Evolutionary conservation across 208 protist genomes (phyloP), one percentile per base, ranked within the genome.

Genomic region (Leishmania amazonensis): DNA sequence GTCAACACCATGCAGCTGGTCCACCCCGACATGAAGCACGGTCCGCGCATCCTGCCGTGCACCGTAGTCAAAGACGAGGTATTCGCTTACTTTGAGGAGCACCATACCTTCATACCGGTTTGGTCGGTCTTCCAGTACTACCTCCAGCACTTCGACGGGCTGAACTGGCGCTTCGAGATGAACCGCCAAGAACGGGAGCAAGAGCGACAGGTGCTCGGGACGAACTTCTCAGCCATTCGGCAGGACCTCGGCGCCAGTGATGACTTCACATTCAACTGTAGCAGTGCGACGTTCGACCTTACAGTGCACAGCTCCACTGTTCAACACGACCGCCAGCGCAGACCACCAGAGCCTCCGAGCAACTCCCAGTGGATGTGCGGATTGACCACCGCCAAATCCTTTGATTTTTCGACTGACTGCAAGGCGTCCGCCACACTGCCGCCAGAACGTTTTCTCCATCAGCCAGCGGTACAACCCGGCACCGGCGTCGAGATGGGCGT

Each of bases 81-180:
- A 40, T 91, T 87, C 77, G 85, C 84, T 45, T 92, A 88, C 77
- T 81, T 87, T 47, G 58, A 78, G 5, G 64, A 81, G n/a, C 77
- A 78, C 49, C 49, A 81, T 57, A 65, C 80, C 8, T 92, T 94
- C 67, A 49, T 88, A 24, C 85, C 88, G 0, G 73, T 94, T 38
- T 91, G 86, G 83, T 81, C 68, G 21, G 68, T 92, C 57, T 85
- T 94, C 57, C 82, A 85, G 75, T 77, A 77, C 38, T 80, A 83
- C 70, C 77, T 94, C n/a, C 21, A 77, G 62, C 65, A 81, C 54
- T 89, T 83, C 70, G 88, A 91, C 57, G 76, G 77, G 28, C 74
- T 86, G 19, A 71, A 54, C 21, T 94, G 90, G 90, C 75, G 81
- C 78, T 92, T 90, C 76, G 88, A 90, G 81, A 79, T 87, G 81